phyloP scores from a whole-genome alignment of 2,329 filamentous ascomycete species.

The Hypoxylon sp. region DNA sequence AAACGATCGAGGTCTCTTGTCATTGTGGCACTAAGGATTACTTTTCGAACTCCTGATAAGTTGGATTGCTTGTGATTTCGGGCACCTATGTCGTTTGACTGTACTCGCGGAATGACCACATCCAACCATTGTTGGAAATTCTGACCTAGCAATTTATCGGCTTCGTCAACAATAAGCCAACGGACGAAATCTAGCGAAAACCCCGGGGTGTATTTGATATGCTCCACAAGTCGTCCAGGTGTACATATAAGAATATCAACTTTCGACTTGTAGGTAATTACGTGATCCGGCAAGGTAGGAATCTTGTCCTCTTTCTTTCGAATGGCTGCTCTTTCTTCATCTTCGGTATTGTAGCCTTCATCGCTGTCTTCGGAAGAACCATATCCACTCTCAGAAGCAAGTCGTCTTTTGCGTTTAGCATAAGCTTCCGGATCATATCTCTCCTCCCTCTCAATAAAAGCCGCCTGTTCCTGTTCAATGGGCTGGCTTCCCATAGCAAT shows the following conservation, averaged over 20 bases:
- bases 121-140: conserved; percentile 94
- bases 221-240: conserved; percentile 91
- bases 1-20: conserved; percentile 87
- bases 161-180: conserved; percentile 95
- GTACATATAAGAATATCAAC: conserved; percentile 93
- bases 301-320: conserved; percentile 51
- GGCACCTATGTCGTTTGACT: conserved; percentile 62
- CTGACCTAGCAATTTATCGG: conserved; percentile 90
- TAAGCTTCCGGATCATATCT: conserved; percentile 77
- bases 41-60: conserved; percentile 76
- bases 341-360: conserved; percentile 55
- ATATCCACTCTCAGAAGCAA: conserved; percentile 58
- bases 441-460: conserved; percentile 60
- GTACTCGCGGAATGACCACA: conserved; percentile 75
- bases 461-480: conserved; percentile 74
- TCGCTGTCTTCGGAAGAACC: conserved; percentile 58
- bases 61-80: conserved; percentile 69
- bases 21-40: conserved; percentile 93
- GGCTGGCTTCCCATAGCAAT: conserved; percentile 86
- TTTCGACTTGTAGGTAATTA: conserved; percentile 76
- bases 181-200: conserved; percentile 84
- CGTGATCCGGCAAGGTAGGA: conserved; percentile 69
- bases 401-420: conserved; percentile 56
- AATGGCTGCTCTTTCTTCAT: conserved; percentile 52
- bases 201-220: conserved; percentile 85